Percentiles rank a stretch among this genome's conserved stretches.
Evolutionary conservation across 2,329 filamentous ascomycete species (phyloP).

Genomic region (Colletotrichum cuscutae): DNA sequence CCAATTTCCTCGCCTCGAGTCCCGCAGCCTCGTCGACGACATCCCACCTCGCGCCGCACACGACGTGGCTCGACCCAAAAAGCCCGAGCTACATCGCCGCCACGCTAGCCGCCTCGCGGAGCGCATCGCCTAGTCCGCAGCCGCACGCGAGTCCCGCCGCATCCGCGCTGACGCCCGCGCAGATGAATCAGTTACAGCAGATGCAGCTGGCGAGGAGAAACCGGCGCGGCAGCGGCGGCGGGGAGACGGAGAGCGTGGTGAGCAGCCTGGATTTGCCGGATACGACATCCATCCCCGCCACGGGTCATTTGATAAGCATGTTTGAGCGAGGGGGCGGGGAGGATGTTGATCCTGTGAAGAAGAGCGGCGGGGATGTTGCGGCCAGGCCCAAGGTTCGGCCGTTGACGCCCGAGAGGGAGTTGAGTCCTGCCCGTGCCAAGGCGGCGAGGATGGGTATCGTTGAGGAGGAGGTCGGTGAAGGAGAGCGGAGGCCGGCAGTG

Average conservation of each 20-base stretch:
- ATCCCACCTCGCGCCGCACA: slow-evolving; percentile 33
- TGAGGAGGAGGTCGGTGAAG: neutral
- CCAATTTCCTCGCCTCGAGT: slow-evolving; percentile 39
- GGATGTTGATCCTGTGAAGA: slow-evolving; percentile 48
- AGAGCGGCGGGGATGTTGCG: slow-evolving; percentile 29
- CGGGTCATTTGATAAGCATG: slow-evolving; percentile 73
- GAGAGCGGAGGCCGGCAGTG: neutral
- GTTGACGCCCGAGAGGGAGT: slow-evolving; percentile 45
- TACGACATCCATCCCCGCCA: slow-evolving; percentile 68
- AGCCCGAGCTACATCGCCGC: slow-evolving; percentile 72
- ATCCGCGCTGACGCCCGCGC: slow-evolving; percentile 17
- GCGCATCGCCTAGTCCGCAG: slow-evolving; percentile 35
- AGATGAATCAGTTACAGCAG: slow-evolving; percentile 31
- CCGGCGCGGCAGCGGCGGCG: slow-evolving; percentile 44
- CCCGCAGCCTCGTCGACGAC: slow-evolving; percentile 16
- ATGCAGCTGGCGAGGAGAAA: slow-evolving; percentile 24
- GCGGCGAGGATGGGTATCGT: slow-evolving; percentile 18
- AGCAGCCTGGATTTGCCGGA: slow-evolving; percentile 56
- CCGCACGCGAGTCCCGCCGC: slow-evolving; percentile 21
- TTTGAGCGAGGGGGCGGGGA: slow-evolving; percentile 63
- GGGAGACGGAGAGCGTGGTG: slow-evolving; percentile 40
- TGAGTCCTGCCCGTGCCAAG: slow-evolving; percentile 38
- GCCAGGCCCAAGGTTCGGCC: slow-evolving; percentile 40
- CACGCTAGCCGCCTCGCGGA: slow-evolving; percentile 55
- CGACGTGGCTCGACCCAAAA: slow-evolving; percentile 49